Conservation (phyloP, 257 asterid genomes). For the Solanum ossicruentum region DNA sequence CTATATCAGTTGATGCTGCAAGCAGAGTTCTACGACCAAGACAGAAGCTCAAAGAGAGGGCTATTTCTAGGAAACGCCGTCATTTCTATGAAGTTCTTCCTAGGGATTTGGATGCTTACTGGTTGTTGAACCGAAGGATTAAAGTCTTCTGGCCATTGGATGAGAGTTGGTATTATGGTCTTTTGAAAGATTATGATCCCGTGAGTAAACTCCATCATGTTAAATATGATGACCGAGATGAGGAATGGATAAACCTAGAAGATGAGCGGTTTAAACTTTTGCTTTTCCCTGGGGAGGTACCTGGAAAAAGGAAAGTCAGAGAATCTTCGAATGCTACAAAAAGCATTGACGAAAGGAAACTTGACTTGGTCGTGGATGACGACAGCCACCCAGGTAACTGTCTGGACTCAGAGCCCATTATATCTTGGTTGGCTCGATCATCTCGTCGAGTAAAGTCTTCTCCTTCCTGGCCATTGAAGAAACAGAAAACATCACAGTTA, state of each 20-base stretch:
- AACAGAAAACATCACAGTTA: conserved; percentile 27
- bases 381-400: conserved; percentile 27
- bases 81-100: conserved; percentile 79
- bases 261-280: conserved; percentile 82
- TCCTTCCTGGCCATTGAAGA: conserved; percentile 39
- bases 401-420: conserved; percentile 81
- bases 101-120: conserved; percentile 49
- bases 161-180: conserved; percentile 90
- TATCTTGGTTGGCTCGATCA: conserved; percentile 82
- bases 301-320: conserved; percentile 32
- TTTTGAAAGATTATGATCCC: conserved; percentile 64
- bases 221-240: conserved; percentile 89
- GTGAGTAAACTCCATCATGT: conserved; percentile 69
- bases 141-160: conserved; percentile 94
- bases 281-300: conserved; percentile 85
- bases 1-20: conserved; percentile 38
- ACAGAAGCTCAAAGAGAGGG: conserved; percentile 44
- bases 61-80: conserved; percentile 64
- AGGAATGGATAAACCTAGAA: conserved; percentile 83
- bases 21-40: conserved; percentile 73
- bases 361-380: conserved; percentile 25
- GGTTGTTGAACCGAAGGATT: conserved; percentile 70
- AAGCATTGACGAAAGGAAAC: conserved; percentile 19
- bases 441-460: conserved; percentile 59
- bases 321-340: conserved; percentile 16